phyloP scores from a whole-genome alignment of 139 green algal species.

The Chlorella sp. region DNA sequence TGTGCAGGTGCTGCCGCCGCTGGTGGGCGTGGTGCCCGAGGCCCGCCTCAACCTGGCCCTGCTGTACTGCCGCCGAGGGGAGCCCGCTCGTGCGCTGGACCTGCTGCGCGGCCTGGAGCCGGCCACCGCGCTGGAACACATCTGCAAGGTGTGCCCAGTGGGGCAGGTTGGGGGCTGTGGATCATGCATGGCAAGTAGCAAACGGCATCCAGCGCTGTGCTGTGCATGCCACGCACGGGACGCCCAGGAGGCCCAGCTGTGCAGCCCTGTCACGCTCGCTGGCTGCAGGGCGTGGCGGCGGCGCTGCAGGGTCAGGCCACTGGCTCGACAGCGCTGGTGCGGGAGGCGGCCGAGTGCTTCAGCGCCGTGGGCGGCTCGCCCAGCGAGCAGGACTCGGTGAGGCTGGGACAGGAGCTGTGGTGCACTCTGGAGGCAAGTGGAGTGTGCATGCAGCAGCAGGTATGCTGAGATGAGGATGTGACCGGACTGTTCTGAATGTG shows the following conservation, averaged over 20 bases:
- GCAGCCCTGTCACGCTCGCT: too few relatives aligned
- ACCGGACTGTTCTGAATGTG: not conserved
- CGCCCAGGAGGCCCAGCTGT: too few relatives aligned
- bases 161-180: not conserved
- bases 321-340: constrained; percentile 68
- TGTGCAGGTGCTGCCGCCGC: constrained; percentile 69
- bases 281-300: constrained; percentile 72
- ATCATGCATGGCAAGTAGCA: not conserved
- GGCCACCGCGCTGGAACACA: constrained; percentile 81
- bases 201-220: not conserved
- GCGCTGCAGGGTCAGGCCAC: constrained; percentile 72
- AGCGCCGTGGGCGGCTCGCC: constrained; percentile 74
- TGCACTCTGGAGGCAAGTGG: constrained; percentile 1
- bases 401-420: not conserved
- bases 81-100: constrained; percentile 70
- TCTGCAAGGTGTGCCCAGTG: constrained; percentile 63
- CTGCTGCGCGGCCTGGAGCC: constrained; percentile 83
- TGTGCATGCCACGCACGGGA: too few relatives aligned
- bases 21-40: constrained; percentile 76
- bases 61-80: constrained; percentile 69
- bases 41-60: constrained; percentile 87
- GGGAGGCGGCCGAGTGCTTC: constrained; percentile 83
- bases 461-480: not conserved
- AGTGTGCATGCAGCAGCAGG: not conserved
- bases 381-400: constrained; percentile 87